phyloP scores from a whole-genome alignment of 345 rosid genomes.

The Eucalyptus victrix region DNA sequence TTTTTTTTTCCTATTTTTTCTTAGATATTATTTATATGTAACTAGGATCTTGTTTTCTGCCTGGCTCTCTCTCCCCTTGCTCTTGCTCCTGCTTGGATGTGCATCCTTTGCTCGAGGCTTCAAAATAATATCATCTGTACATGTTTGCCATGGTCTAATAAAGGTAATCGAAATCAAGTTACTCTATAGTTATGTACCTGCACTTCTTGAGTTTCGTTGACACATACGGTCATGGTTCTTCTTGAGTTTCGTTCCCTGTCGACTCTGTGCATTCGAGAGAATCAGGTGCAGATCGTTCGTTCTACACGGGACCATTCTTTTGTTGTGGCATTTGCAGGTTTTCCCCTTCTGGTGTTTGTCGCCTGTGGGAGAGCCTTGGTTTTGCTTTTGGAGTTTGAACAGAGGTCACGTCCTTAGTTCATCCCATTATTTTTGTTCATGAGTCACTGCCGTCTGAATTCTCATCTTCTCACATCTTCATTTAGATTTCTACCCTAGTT shows the following conservation, averaged over 20 bases:
- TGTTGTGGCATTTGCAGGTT: background rate
- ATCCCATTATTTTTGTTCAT: background rate
- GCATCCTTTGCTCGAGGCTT: background rate
- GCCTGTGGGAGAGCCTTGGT: conserved; percentile 11
- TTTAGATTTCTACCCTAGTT: background rate
- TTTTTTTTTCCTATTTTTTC: background rate
- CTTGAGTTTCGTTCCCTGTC: background rate
- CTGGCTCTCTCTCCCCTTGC: background rate
- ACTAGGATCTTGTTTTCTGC: background rate
- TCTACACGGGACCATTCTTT: background rate
- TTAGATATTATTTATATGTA: background rate
- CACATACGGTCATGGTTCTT: background rate
- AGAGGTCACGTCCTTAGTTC: background rate
- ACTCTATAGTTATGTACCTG: background rate
- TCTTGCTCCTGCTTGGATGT: background rate
- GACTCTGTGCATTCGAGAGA: fast-evolving
- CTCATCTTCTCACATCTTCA: background rate
- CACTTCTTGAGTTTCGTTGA: background rate
- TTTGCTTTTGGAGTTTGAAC: conserved; percentile 51
- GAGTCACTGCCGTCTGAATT: background rate
- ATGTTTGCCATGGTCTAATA: background rate
- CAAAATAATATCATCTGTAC: background rate
- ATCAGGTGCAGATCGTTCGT: background rate
- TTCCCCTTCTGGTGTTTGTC: background rate
- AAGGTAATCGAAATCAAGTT: background rate